Evolutionary conservation across 148 eudicot species (phyloP).

Genomic region (Beta vulgaris): DNA sequence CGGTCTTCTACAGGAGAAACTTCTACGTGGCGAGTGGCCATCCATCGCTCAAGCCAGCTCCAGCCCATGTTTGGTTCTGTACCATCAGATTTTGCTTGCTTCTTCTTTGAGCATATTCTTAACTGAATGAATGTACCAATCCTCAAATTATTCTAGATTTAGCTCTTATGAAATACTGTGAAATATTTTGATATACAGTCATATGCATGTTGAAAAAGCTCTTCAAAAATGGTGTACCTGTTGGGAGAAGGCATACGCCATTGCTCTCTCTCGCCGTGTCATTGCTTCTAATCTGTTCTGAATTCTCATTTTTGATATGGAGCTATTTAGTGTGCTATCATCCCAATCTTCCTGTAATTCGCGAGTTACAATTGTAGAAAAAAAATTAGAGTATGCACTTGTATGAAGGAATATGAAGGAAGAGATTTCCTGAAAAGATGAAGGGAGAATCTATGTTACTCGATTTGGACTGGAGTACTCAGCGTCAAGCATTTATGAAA

Average conservation of each 20-base stretch:
- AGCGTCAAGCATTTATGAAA: too few relatives aligned
- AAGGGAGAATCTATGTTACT: too few relatives aligned
- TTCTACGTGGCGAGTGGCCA: slow-evolving; percentile 76
- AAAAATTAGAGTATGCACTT: too few relatives aligned
- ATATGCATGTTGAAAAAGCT: neutral
- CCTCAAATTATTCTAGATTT: neutral
- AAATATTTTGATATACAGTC: neutral
- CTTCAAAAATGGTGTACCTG: slow-evolving; percentile 43
- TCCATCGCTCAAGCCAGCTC: slow-evolving; percentile 95
- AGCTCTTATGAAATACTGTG: neutral
- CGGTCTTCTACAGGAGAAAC: slow-evolving; percentile 34
- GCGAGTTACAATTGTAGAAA: neutral
- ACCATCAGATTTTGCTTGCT: slow-evolving; percentile 40
- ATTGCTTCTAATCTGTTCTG: slow-evolving; percentile 73
- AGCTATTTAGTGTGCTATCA: slow-evolving; percentile 72
- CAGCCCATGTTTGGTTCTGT: slow-evolving; percentile 58
- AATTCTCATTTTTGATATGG: slow-evolving; percentile 53
- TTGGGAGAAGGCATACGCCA: slow-evolving; percentile 88
- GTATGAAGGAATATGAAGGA: too few relatives aligned
- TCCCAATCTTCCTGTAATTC: slow-evolving; percentile 73
- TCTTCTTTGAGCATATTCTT: slow-evolving; percentile 73
- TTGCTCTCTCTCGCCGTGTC: slow-evolving; percentile 84
- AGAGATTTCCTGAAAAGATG: too few relatives aligned
- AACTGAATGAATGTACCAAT: slow-evolving; percentile 36
- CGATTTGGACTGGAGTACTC: too few relatives aligned